Evolutionary conservation across 345 rosid species (phyloP), one percentile per base, ranked within the genome.

Genomic region (Lumnitzera racemosa): DNA sequence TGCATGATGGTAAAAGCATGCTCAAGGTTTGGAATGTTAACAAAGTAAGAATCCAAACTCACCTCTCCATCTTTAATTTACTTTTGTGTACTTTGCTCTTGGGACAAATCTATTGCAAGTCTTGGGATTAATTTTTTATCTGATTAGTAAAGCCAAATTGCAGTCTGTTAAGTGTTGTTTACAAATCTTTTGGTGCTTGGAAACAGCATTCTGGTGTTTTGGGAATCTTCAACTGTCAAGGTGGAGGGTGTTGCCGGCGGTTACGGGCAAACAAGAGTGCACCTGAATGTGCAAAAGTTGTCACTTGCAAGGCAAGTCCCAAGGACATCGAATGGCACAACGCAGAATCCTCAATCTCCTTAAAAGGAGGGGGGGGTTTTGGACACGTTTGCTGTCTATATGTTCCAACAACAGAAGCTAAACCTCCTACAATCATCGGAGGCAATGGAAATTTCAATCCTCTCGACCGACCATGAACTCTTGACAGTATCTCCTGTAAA

Each of bases 11-110:
- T 58, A 86, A 88, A 52, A 90, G 97, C 69, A 88, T 90, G 97
- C 99, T 94, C 75, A 94, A 94, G 68, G 89, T 90, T 58, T 94
- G 99, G 99, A 94, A 90, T 80, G 68, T 94, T 67, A 94, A 94
- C 80, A 89, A 90, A 90, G 97, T 92, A 36, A 57, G 56, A 36
- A 13, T n/a, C 17, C 0, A 0, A 27, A 27, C 31, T 5, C 31
- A 27, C 31, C 31, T 27, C 31, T 27, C 4, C 5, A 5, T 5
- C 31, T 27, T 27, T 27, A 2, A 20, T 20, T 20, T 20, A 20
- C 20, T 20, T 20, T 20, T 1, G 20, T 20, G 20, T 20, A 20
- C 31, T 27, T 27, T 27, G 1, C 31, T 27, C 31, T 27, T 27
- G 31, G 31, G 31, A 27, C 5, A 27, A 27, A 27, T 27, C 31